Base-by-base conservation (phyloP, 441 rosid species). In the Corymbia calophylla region DNA sequence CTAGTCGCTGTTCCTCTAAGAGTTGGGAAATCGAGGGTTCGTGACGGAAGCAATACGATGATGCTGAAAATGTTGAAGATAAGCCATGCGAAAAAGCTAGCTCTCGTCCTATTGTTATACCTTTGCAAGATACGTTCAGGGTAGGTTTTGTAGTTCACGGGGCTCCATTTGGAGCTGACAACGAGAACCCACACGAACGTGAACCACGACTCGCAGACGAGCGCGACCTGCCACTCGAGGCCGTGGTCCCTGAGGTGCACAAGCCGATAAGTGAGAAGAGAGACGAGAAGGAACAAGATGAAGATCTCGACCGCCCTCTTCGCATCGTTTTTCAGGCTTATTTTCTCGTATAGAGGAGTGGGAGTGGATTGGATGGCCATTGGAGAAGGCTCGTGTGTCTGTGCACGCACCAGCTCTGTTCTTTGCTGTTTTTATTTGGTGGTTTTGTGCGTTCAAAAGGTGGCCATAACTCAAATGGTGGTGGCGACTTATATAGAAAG, bases 141-240 rank as follows among this genome's bases (percentile, higher is more conserved):
- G 91, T 93, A 93, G 3, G 96, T 90, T 90, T 89, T 92, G 90
- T 91, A 91, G 0, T 88, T 68, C 18, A 94, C 92, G 44, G 95
- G 98, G 89, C 88, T 95, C 97, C 99, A 96, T 91, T 95, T 96
- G 86, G 23, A 49, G 92, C 32, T 90, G 53, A 92, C 87, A n/a
- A 86, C 47, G 88, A 96, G 89, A 80, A 92, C 5, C 98, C 97
- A 96, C n/a, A 58, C 2, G 91, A 94, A 93, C 27, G 96, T 64
- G 92, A 97, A 96, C 86, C 88, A 94, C 7, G 93, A 89, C 92
- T 97, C 98, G 60, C 97, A 96, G 2, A 93, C 58, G 73, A 96
- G 90, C 53, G 97, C 97, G 27, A 96, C 92, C 56, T 93, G 48
- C 99, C 97, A 96, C 19, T 90, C 88, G 70, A 89, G 55, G 13